Conservation (phyloP, 2,329 filamentous ascomycete species). For the Xylariomycetidae sp. region DNA sequence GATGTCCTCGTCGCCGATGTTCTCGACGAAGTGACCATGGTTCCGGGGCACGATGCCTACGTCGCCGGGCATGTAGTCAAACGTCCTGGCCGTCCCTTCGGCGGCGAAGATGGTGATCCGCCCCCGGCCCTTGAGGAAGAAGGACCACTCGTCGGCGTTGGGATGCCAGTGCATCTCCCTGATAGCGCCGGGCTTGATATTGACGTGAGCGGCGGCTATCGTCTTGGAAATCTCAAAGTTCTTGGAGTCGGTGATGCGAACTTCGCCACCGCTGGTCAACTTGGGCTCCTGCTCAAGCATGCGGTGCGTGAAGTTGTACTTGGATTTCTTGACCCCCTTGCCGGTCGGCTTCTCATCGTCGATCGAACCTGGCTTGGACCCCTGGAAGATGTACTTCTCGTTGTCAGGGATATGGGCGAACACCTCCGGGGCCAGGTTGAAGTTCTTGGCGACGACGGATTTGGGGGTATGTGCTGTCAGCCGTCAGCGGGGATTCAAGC, state of each 20-base stretch:
- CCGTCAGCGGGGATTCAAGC: too few relatives aligned
- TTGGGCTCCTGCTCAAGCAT: slow-evolving; percentile 65
- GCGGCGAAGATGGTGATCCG: slow-evolving; percentile 70
- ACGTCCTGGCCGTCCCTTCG: slow-evolving; percentile 63
- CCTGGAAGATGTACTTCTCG: slow-evolving; percentile 75
- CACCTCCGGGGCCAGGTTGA: slow-evolving; percentile 63
- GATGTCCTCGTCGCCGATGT: slow-evolving; percentile 68
- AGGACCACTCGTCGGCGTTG: slow-evolving; percentile 74
- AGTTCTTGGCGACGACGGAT: slow-evolving; percentile 68
- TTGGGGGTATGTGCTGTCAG: slow-evolving; percentile 61
- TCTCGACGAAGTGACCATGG: slow-evolving; percentile 79
- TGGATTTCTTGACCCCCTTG: slow-evolving; percentile 58
- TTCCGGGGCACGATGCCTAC: slow-evolving; percentile 72
- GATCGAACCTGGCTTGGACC: slow-evolving; percentile 57
- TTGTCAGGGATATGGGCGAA: slow-evolving; percentile 61
- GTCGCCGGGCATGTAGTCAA: slow-evolving; percentile 69
- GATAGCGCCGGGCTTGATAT: slow-evolving; percentile 64
- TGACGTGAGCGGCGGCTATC: slow-evolving; percentile 65
- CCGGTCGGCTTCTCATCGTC: slow-evolving; percentile 57
- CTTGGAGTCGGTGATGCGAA: slow-evolving; percentile 68
- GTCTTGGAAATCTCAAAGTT: slow-evolving; percentile 71
- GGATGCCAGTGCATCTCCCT: slow-evolving; percentile 83
- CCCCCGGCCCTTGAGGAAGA: slow-evolving; percentile 66
- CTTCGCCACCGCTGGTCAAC: slow-evolving; percentile 60
- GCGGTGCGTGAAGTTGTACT: slow-evolving; percentile 62